These are phyloP conservation scores for Thalassiosira oceanica DNA, from an alignment of 352 stramenopile species.

Conservation along the genomic window DNA sequence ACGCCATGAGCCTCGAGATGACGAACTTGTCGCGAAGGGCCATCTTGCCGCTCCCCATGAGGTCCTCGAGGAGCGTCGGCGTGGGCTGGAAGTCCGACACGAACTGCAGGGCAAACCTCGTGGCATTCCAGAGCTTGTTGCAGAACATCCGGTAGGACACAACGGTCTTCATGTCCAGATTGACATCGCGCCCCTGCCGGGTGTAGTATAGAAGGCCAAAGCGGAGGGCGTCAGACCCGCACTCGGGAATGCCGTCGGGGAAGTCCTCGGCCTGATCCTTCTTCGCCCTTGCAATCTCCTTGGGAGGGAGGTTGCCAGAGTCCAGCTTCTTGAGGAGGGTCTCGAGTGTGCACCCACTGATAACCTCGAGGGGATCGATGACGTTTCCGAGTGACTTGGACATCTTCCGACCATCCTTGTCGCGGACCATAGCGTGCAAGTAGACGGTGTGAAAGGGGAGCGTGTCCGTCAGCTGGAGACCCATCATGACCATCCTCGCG, in stretches of 20 bases:
- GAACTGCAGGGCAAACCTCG: constrained; percentile 96
- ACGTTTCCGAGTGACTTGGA: constrained; percentile 98
- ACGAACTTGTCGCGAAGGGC: constrained; percentile 85
- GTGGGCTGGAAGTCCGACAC: constrained; percentile 84
- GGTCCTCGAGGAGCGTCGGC: constrained; percentile 69
- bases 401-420: constrained; percentile 99
- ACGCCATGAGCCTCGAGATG: constrained; percentile 83
- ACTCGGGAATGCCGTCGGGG: constrained; percentile 96
- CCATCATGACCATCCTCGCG: constrained; percentile 99
- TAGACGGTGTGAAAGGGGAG: constrained; percentile 96
- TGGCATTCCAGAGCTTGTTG: constrained; percentile 99
- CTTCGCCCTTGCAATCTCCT: constrained; percentile 94
- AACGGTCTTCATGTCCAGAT: constrained; percentile 98
- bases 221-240: constrained; percentile 95
- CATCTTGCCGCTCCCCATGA: constrained; percentile 78
- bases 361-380: constrained; percentile 98
- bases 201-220: constrained; percentile 96
- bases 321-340: constrained; percentile 90
- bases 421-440: constrained; percentile 96
- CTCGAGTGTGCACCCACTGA: constrained; percentile 93
- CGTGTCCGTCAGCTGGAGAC: constrained; percentile 93
- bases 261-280: constrained; percentile 96
- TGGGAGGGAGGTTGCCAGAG: constrained; percentile 93
- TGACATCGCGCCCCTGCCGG: constrained; percentile 94
- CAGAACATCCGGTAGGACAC: constrained; percentile 99